These are phyloP conservation scores for Collariella sp. DNA, from an alignment of 495 filamentous ascomycete species.

Conservation along the genomic window DNA sequence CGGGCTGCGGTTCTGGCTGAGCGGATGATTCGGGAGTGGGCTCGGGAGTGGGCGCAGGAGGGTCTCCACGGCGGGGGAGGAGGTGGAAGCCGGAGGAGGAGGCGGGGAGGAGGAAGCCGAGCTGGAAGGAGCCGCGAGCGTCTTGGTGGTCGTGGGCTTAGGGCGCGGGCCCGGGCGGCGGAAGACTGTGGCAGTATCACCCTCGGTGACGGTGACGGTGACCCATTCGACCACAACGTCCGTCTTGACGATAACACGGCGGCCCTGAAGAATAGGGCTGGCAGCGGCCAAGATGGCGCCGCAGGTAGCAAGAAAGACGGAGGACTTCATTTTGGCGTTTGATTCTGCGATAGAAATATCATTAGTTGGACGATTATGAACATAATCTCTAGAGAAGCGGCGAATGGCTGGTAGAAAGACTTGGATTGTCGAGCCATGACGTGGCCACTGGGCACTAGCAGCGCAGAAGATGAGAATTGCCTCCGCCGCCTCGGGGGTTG, in stretches of 20 bases:
- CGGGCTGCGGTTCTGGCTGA: too few species aligned
- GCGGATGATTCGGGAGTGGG: background rate
- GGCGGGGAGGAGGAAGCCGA: conserved; percentile 5
- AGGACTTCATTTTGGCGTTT: conserved; percentile 53
- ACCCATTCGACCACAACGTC: conserved; percentile 51
- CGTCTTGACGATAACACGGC: conserved; percentile 48
- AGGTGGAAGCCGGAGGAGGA: conserved; percentile 3
- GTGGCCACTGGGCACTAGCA: background rate
- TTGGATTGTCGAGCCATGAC: background rate
- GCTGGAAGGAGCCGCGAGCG: conserved; percentile 2
- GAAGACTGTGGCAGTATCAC: conserved; percentile 15
- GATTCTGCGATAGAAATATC: background rate
- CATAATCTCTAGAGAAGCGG: background rate
- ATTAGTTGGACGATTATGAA: too few species aligned
- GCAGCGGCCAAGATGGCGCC: conserved; percentile 54
- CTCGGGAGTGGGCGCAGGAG: conserved; percentile 13
- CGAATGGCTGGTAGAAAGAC: background rate
- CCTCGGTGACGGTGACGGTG: conserved; percentile 51
- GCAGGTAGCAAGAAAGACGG: conserved; percentile 51
- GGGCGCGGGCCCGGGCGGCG: background rate
- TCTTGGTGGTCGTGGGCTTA: conserved; percentile 17
- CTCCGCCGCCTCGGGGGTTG: background rate
- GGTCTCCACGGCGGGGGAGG: background rate
- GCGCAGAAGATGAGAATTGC: background rate
- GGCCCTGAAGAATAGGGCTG: conserved; percentile 50